Base-by-base conservation (phyloP, 345 rosid species). In the Salix arbutifolia region DNA sequence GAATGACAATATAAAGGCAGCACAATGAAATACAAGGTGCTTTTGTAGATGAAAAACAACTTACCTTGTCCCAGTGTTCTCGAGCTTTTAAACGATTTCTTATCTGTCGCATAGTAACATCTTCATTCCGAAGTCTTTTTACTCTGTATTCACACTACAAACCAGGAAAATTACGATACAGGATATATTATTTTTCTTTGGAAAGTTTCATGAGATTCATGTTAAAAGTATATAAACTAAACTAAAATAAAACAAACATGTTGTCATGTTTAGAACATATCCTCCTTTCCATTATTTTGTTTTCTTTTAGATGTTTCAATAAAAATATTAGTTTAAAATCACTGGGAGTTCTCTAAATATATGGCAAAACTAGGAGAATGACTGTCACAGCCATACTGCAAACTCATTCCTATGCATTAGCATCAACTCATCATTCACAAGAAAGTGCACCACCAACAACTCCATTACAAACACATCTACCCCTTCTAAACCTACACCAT, bases 61-160 rank as follows among this genome's bases (percentile, higher is more conserved):
- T 71, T 87, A 93, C 98, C 84, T 92, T 96, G 67, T 87, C 90
- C 99, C 99, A 96, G 40, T 71, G 93, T n/a, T 83, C 84, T 80
- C 85, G 89, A 87, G 99, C 99, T 85, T 87, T 92, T 75, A 84
- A 84, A 35, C 92, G 94, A 31, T 75, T 90, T 82, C 93, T 85
- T 81, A 93, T 88, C 64, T 62, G 83, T 67, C 90, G 84, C 87
- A 96, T 87, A 53, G 84, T 65, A 40, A 81, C 83, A 87, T 96
- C 99, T 90, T 96, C 98, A 80, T 84, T 83, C 14, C 94, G 94
- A 56, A 96, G 92, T 76, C 67, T 90, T 85, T 93, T 96, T 44
- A 92, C 82, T 85, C 96, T 90, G 83, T 78, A 93, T 78, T 96
- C 99, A 67, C 86, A 93, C 98, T 96, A 81, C 75, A 74, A 62